Percentiles rank a stretch among this genome's conserved stretches.
These are phyloP conservation scores for Apiospora rasikravindrae DNA, from an alignment of 2,329 filamentous ascomycete species.

Conservation along the genomic window DNA sequence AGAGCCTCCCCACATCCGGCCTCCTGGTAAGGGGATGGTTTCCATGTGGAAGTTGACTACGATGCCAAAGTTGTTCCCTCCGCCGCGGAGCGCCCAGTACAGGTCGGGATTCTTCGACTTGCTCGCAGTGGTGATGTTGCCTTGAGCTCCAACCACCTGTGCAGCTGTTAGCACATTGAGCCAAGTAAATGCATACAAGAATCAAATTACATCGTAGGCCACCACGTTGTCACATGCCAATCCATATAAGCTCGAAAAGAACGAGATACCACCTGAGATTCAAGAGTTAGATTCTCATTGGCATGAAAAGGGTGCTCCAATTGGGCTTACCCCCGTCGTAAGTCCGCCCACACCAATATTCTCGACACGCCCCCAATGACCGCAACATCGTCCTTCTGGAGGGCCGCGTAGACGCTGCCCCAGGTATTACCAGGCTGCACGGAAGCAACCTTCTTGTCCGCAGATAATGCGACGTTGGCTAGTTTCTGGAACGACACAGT, in stretches of 20 bases:
- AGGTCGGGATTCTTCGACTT: neutral
- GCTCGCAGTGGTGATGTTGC: neutral
- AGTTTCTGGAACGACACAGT: conserved; percentile 32
- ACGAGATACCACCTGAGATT: conserved; percentile 29
- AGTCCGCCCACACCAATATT: conserved; percentile 36
- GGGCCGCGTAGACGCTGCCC: conserved; percentile 29
- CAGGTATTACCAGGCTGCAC: conserved; percentile 37
- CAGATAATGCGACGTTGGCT: conserved; percentile 34
- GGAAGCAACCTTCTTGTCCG: conserved; percentile 34
- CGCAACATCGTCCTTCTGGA: conserved; percentile 23
- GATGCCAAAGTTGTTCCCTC: conserved; percentile 17
- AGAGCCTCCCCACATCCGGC: conserved; percentile 16
- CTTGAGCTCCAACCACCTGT: conserved; percentile 8
- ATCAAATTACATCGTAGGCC: conserved; percentile 42
- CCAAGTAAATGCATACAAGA: neutral
- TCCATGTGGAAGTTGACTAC: conserved; percentile 5
- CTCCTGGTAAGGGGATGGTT: neutral
- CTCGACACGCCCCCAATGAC: conserved; percentile 32
- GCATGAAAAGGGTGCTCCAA: neutral
- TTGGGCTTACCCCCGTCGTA: conserved; percentile 26
- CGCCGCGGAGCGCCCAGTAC: conserved; percentile 17
- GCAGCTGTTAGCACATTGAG: neutral
- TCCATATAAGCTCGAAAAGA: conserved; percentile 40
- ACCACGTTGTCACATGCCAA: conserved; percentile 51
- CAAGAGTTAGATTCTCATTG: neutral